Evolutionary conservation across 371 early-diverging fungal species (phyloP), one percentile per base, ranked within the genome.

Genomic region (Capillidium heterosporum): DNA sequence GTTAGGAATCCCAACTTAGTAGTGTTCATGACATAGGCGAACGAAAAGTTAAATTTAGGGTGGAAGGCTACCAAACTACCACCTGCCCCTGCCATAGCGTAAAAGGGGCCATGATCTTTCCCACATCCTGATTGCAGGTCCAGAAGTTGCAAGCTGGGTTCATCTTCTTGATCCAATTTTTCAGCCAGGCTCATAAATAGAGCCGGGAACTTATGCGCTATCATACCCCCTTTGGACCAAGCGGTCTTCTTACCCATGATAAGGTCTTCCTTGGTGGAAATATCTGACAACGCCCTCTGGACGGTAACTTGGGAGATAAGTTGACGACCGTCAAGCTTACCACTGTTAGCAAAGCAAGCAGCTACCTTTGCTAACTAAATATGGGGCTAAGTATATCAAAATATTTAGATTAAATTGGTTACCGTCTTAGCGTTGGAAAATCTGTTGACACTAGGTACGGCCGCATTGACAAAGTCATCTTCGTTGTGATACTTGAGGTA

Each of bases 1-100:
- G 61, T 23, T 54, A 52, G 23, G 17, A 28, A 13, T 31, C 59
- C 47, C 13, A 68, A 62, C 56, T 35, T 35, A 35, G 35, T 35
- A 35, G 35, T 35, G 35, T 73, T 72, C 57, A 69, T 72, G 13
- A 65, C 67, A 56, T 77, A 81, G 1, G 73, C 66, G 53, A 81
- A 75, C 0, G 74, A 72, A 47, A 78, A 68, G 21, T 67, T 62
- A 29, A 67, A 60, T 29, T 77, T 73, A 7, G 60, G 67, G 51
- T 76, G 74, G 75, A 77, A 81, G 35, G 67, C 62, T 32, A 70
- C 63, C 51, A 78, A 43, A 32, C 71, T 70, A 2, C 81, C 81
- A 42, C 78, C 78, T 3, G 68, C 71, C 13, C 81, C 81, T 4
- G 66, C 68, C 73, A 74, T 74, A 1, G 74, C 74, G 31, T 66